These are phyloP conservation scores for Sporisorium exsertum DNA, from an alignment of 1,284 basidiomycete species.

Conservation along the genomic window DNA sequence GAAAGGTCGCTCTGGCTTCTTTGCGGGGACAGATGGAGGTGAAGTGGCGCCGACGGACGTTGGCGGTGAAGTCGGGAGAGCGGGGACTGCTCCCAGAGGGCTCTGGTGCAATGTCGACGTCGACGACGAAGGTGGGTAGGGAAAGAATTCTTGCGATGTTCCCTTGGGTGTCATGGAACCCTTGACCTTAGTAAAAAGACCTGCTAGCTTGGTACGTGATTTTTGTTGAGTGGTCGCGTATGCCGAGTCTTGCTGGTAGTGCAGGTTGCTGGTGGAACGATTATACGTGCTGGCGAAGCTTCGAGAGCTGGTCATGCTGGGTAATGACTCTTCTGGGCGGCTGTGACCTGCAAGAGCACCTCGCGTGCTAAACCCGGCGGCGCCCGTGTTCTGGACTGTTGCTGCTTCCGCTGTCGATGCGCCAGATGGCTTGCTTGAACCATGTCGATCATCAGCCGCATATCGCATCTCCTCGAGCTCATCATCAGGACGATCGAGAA, in stretches of 20 bases:
- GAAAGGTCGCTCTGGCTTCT: conserved; percentile 22
- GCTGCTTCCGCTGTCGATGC: background rate
- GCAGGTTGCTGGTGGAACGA: conserved; percentile 33
- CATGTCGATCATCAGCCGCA: background rate
- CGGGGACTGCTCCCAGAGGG: background rate
- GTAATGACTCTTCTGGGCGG: conserved; percentile 9
- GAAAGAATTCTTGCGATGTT: conserved; percentile 8
- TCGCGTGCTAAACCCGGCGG: background rate
- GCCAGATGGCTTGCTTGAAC: background rate
- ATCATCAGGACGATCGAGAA: conserved; percentile 33
- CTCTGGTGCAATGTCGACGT: conserved; percentile 1
- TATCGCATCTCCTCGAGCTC: conserved; percentile 10
- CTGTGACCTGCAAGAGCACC: background rate
- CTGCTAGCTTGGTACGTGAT: conserved; percentile 21
- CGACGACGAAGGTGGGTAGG: conserved; percentile 5
- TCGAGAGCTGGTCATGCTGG: conserved; percentile 22
- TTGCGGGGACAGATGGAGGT: background rate
- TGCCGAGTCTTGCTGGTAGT: conserved; percentile 4
- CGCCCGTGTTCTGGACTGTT: background rate
- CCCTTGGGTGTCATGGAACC: conserved; percentile 24
- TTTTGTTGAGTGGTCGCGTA: conserved; percentile 15
- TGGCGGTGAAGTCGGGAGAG: background rate
- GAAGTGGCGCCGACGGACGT: conserved; percentile 1
- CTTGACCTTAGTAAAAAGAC: conserved; percentile 32
- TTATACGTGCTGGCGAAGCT: conserved; percentile 34